A percentile compares a stretch with the other conserved stretches of the same genome.
Conservation (phyloP, 129 eudicot species). For the Flaveria ramosissima region DNA sequence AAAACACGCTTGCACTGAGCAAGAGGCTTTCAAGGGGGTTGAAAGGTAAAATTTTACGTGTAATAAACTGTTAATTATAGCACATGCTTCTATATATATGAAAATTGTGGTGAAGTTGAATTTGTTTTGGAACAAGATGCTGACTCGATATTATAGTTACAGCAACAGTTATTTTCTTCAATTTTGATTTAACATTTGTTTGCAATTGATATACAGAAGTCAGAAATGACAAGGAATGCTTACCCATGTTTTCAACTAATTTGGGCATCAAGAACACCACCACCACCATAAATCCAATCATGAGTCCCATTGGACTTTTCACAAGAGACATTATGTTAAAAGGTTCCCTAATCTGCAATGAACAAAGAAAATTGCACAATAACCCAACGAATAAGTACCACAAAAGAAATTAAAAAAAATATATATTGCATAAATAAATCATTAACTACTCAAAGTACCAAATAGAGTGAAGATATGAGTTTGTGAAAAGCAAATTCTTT, state of each 20-base stretch:
- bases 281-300: slow-evolving; percentile 91
- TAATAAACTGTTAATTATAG: not conserved
- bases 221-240: slow-evolving; percentile 22
- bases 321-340: slow-evolving; percentile 72
- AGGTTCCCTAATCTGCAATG: slow-evolving; percentile 85
- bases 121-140: no score
- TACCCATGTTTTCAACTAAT: slow-evolving; percentile 85
- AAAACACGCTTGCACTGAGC: no score
- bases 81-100: not conserved
- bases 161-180: not conserved
- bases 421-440: not conserved
- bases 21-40: not conserved
- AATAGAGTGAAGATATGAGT: not conserved
- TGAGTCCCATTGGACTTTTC: slow-evolving; percentile 99
- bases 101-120: no score
- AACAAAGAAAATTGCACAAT: slow-evolving; percentile 9
- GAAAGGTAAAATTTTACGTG: not conserved
- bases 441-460: slow-evolving; percentile 12
- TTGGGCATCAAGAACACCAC: slow-evolving; percentile 97
- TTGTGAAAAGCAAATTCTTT: not conserved
- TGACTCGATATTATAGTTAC: not conserved
- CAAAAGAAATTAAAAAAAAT: not conserved
- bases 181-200: not conserved
- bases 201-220: not conserved
- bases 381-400: not conserved